phyloP scores from a whole-genome alignment of 768 basidiomycete species.

The Astraeus odoratus region DNA sequence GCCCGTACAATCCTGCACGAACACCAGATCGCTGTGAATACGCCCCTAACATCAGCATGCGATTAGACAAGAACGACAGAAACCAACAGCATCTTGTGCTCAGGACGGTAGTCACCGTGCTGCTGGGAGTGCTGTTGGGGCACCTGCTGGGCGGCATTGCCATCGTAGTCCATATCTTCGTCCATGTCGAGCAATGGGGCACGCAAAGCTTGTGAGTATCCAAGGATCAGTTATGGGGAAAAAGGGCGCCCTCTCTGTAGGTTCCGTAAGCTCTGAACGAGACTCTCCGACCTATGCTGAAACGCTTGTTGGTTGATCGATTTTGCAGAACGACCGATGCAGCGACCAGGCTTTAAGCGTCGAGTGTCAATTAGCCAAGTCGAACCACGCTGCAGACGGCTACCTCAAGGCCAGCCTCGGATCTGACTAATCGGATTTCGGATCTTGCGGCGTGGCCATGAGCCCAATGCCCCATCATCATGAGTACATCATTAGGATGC shows the following conservation, averaged over 20 bases:
- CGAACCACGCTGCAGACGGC: constrained; percentile 20
- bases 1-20: constrained; percentile 93
- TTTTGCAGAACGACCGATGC: no score
- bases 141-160: constrained; percentile 27
- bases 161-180: constrained; percentile 70
- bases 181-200: constrained; percentile 46
- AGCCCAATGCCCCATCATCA: background rate
- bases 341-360: background rate
- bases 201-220: background rate
- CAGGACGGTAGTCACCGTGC: constrained; percentile 31
- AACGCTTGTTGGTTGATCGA: constrained; percentile 6
- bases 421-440: constrained; percentile 30
- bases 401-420: constrained; percentile 31
- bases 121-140: constrained; percentile 31
- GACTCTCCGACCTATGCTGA: no score
- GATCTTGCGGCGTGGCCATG: constrained; percentile 15
- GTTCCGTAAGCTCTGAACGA: no score
- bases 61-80: constrained; percentile 4
- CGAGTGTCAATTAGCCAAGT: constrained; percentile 6
- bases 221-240: background rate
- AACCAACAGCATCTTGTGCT: constrained; percentile 72
- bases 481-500: background rate
- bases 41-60: constrained; percentile 6
- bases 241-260: no score
- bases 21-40: constrained; percentile 75